Evolutionary conservation across 2,329 filamentous ascomycete genomes (phyloP).

Genomic region (Colletotrichum sp.): DNA sequence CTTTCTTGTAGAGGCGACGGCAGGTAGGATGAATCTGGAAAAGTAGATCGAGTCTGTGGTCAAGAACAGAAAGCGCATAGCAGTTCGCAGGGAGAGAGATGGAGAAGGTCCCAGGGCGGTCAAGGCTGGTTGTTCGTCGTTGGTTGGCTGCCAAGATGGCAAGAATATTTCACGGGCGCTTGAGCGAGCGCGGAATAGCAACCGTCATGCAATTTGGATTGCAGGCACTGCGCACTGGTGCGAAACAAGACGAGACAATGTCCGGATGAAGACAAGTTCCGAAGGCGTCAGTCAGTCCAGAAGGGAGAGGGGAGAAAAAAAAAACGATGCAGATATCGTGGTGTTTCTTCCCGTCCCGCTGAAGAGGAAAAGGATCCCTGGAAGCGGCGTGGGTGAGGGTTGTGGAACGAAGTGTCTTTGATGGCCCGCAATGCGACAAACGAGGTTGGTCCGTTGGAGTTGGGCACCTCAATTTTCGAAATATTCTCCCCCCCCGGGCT

Average conservation of each 20-base stretch:
- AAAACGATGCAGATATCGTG: background rate
- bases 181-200: background rate
- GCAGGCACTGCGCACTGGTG: background rate
- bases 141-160: background rate
- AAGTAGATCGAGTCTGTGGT: background rate
- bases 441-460: background rate
- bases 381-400: background rate
- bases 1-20: background rate
- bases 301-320: background rate
- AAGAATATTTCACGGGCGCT: constrained; percentile 14
- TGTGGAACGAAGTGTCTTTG: background rate
- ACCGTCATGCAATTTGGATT: constrained; percentile 2
- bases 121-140: background rate
- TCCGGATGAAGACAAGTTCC: background rate
- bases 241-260: background rate
- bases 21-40: background rate
- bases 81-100: background rate
- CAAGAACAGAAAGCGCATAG: constrained; percentile 7
- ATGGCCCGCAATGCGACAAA: background rate
- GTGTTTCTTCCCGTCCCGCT: background rate
- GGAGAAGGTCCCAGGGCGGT: background rate
- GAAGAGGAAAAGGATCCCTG: background rate
- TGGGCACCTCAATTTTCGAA: background rate
- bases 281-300: background rate
- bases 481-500: background rate